Evolutionary conservation across 768 basidiomycete genomes (phyloP).

Genomic region (Naganishia antarctica): DNA sequence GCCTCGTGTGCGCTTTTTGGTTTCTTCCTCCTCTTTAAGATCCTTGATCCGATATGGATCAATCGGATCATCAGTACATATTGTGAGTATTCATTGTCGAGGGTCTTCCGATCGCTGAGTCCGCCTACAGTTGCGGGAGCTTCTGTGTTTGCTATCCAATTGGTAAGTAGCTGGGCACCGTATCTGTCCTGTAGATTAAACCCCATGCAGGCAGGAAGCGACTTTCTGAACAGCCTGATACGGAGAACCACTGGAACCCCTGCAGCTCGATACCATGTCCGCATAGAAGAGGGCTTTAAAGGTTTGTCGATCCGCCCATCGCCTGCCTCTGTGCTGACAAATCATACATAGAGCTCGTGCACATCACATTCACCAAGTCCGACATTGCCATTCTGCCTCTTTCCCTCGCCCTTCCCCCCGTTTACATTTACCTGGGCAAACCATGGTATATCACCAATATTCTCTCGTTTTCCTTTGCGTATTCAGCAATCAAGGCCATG

Average conservation of each 20-base stretch:
- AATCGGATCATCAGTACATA: slow-evolving; percentile 64
- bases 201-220: neutral
- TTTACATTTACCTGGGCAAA: slow-evolving; percentile 62
- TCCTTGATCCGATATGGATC: slow-evolving; percentile 71
- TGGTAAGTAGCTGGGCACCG: slow-evolving; percentile 43
- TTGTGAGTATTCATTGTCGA: slow-evolving; percentile 53
- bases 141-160: slow-evolving; percentile 9
- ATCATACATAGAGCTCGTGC: slow-evolving; percentile 41
- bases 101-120: slow-evolving; percentile 63
- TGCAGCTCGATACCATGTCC: slow-evolving; percentile 35
- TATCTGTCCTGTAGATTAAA: slow-evolving; percentile 10
- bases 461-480: slow-evolving; percentile 68
- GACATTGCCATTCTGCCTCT: slow-evolving; percentile 49
- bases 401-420: slow-evolving; percentile 57
- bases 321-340: neutral
- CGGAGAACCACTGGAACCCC: slow-evolving; percentile 4
- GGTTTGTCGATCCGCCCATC: slow-evolving; percentile 32
- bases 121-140: slow-evolving; percentile 3
- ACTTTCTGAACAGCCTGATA: slow-evolving; percentile 60
- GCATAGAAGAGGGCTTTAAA: slow-evolving; percentile 37
- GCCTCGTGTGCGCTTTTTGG: slow-evolving; percentile 67
- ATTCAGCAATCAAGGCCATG: slow-evolving; percentile 71
- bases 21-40: slow-evolving; percentile 67
- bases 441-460: slow-evolving; percentile 74
- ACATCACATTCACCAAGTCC: slow-evolving; percentile 52